A percentile compares a stretch with the other conserved stretches of the same genome.
Conservation (phyloP, 768 basidiomycete species). For the Pulveroboletus sp. region DNA sequence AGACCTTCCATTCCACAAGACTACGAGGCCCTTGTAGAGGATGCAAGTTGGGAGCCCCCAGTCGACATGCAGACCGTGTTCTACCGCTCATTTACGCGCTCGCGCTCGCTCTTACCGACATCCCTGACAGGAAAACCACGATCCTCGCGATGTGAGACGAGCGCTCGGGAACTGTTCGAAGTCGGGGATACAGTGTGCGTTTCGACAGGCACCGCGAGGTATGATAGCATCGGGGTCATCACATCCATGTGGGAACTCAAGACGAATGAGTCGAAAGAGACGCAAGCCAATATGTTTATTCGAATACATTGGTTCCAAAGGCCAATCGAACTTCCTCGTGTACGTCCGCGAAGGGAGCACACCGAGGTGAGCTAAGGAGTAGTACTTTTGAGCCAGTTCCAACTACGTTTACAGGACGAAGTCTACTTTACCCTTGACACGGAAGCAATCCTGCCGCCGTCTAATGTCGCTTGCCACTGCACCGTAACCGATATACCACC, state of each 20-base stretch:
- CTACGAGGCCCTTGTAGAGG: slow-evolving; percentile 24
- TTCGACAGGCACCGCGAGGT: slow-evolving; percentile 37
- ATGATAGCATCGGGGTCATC: slow-evolving; percentile 66
- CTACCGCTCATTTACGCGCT: slow-evolving; percentile 28
- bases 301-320: slow-evolving; percentile 75
- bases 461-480: slow-evolving; percentile 50
- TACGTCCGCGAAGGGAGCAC: slow-evolving; percentile 58
- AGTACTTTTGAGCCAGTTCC: not conserved
- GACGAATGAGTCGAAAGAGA: slow-evolving; percentile 28
- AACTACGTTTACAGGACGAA: slow-evolving; percentile 51
- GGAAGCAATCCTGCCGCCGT: slow-evolving; percentile 45
- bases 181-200: slow-evolving; percentile 70
- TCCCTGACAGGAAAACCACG: slow-evolving; percentile 17
- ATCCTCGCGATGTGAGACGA: slow-evolving; percentile 5
- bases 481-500: slow-evolving; percentile 35
- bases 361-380: slow-evolving; percentile 42
- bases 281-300: slow-evolving; percentile 43
- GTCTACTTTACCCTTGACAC: slow-evolving; percentile 61
- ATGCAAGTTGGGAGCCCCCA: slow-evolving; percentile 21
- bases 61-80: slow-evolving; percentile 23
- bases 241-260: slow-evolving; percentile 59
- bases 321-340: slow-evolving; percentile 55
- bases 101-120: slow-evolving; percentile 7
- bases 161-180: slow-evolving; percentile 34
- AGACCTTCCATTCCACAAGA: slow-evolving; percentile 24